Percentiles rank a stretch among this genome's conserved stretches.
phyloP scores from a whole-genome alignment of 352 stramenopile species.

The Globisporangium iwayamae region DNA sequence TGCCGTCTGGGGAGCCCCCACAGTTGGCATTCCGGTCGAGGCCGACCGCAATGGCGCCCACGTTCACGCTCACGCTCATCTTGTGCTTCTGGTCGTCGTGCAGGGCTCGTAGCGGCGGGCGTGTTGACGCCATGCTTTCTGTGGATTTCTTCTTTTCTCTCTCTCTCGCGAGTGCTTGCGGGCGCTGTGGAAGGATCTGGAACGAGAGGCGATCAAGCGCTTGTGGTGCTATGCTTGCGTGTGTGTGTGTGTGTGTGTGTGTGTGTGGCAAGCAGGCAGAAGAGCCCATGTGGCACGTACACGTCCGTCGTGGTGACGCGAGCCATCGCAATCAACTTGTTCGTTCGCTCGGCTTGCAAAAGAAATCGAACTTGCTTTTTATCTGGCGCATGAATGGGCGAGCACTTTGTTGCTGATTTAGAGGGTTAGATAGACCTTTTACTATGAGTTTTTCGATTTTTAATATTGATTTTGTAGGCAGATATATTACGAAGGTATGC shows the following conservation, averaged over 20 bases:
- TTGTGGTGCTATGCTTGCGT: slow-evolving; percentile 6
- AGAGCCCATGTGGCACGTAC: background rate
- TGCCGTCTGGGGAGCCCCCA: background rate
- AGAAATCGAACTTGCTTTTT: slow-evolving; percentile 1
- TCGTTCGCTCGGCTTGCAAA: background rate
- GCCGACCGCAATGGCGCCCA: background rate
- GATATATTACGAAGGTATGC: background rate
- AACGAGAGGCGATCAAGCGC: slow-evolving; percentile 25
- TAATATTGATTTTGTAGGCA: background rate
- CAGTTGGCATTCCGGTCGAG: background rate
- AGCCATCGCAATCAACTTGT: background rate
- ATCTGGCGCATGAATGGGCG: background rate
- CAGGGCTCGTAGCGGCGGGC: background rate
- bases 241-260: too few relatives aligned
- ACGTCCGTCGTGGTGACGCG: background rate
- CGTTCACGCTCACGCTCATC: background rate
- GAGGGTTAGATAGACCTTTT: background rate
- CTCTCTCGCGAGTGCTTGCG: background rate
- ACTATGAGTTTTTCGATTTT: background rate
- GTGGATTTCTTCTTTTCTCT: background rate
- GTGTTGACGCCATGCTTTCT: background rate
- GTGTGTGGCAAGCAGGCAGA: background rate
- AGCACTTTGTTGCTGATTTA: background rate
- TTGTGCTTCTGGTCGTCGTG: slow-evolving; percentile 4
- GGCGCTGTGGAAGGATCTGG: slow-evolving; percentile 22